Conservation (phyloP, 768 basidiomycete genomes). For the Naganishia antarctica region DNA sequence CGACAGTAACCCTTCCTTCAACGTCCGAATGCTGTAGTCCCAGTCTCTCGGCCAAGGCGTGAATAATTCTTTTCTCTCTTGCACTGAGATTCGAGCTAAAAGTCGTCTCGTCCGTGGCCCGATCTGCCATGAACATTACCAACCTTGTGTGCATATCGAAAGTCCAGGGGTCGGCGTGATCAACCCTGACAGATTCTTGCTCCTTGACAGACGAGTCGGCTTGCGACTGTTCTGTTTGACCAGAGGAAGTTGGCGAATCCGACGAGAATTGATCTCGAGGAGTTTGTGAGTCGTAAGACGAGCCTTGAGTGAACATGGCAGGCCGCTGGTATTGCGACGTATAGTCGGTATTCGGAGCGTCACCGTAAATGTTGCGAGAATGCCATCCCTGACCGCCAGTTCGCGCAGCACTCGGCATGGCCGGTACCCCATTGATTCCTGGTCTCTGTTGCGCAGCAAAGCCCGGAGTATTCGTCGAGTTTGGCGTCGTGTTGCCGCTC, state of each 20-base stretch:
- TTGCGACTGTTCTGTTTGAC: neutral
- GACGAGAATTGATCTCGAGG: neutral
- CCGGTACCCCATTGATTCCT: slow-evolving; percentile 10
- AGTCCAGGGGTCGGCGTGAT: slow-evolving; percentile 91
- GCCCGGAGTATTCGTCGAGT: neutral
- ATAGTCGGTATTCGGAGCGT: neutral
- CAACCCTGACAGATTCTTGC: slow-evolving; percentile 52
- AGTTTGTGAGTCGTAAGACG: neutral
- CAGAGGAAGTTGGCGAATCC: slow-evolving; percentile 5
- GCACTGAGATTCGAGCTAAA: slow-evolving; percentile 82
- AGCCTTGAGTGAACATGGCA: neutral
- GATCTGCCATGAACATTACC: slow-evolving; percentile 93
- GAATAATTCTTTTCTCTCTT: slow-evolving; percentile 84
- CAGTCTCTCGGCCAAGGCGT: slow-evolving; percentile 91
- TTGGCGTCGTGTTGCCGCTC: slow-evolving; percentile 9
- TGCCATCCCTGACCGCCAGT: neutral
- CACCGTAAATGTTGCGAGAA: neutral
- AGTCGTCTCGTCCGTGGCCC: slow-evolving; percentile 92
- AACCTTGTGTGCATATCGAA: slow-evolving; percentile 96
- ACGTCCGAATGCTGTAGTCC: slow-evolving; percentile 93
- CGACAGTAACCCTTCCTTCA: slow-evolving; percentile 88
- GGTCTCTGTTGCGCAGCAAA: slow-evolving; percentile 18
- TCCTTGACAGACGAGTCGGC: neutral
- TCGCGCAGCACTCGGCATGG: slow-evolving; percentile 2
- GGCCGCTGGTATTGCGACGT: neutral